Conservation (phyloP, 306 rosid genomes). For the Dryas drummondii region DNA sequence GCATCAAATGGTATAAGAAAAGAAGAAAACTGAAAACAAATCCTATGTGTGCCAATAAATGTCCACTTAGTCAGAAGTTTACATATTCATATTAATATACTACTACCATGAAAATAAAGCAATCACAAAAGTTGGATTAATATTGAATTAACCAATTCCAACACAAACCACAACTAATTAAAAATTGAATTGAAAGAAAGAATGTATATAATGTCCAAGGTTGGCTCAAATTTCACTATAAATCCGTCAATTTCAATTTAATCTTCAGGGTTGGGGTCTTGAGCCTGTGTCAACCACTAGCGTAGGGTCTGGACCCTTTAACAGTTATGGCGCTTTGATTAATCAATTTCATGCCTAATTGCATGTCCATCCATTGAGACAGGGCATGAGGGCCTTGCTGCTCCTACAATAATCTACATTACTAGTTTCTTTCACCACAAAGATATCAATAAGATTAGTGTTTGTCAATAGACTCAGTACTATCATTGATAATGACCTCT, state of each 20-base stretch:
- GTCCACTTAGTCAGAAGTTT: no score
- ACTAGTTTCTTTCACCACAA: conserved; percentile 21
- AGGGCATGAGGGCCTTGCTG: conserved; percentile 15
- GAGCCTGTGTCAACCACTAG: conserved; percentile 13
- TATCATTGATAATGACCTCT: neutral
- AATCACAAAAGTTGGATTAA: no score
- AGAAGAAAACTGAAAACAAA: no score
- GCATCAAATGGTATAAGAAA: no score
- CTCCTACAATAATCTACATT: conserved; percentile 16
- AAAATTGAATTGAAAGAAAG: no score
- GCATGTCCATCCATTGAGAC: conserved; percentile 8
- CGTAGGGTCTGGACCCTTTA: conserved; percentile 5
- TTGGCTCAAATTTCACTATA: neutral
- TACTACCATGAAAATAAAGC: no score
- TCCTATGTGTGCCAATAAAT: no score
- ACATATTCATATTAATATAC: no score
- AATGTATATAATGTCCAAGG: no score
- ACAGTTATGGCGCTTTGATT: neutral
- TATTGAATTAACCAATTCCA: no score
- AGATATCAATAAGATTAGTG: neutral
- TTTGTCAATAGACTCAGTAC: neutral
- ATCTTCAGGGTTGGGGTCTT: neutral
- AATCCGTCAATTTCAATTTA: conserved; percentile 2
- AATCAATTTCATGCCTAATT: conserved; percentile 15
- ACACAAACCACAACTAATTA: no score